A percentile compares a stretch with the other conserved stretches of the same genome.
Conservation (phyloP, 208 protist species). For the Vickermania spadyakhi region DNA sequence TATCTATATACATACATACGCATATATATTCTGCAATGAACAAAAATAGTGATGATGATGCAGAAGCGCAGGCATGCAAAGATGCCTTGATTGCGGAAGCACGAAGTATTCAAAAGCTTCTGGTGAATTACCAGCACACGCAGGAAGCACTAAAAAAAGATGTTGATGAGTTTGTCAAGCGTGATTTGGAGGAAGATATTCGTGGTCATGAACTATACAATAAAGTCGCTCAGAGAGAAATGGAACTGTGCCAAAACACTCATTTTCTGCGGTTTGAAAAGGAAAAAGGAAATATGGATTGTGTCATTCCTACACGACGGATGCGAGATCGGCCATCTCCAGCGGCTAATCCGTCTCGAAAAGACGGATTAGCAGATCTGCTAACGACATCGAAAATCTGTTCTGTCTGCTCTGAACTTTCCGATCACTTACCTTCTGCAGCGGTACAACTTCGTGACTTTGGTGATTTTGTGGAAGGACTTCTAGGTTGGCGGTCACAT, state of each 20-base stretch:
- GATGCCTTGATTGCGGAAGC: constrained; percentile 14
- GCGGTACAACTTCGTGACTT: constrained; percentile 7
- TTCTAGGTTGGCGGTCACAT: background rate
- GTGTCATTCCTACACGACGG: constrained; percentile 10
- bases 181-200: constrained; percentile 25
- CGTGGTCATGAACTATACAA: constrained; percentile 9
- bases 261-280: constrained; percentile 20
- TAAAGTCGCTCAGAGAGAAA: constrained; percentile 14
- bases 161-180: constrained; percentile 19
- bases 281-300: constrained; percentile 4
- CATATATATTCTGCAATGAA: no score
- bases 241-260: constrained; percentile 12
- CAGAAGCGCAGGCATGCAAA: background rate
- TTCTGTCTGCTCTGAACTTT: background rate
- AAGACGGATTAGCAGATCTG: background rate
- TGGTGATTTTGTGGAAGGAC: constrained; percentile 3
- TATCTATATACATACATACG: no score
- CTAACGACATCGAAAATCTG: background rate
- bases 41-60: background rate
- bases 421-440: constrained; percentile 2
- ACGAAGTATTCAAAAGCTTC: constrained; percentile 20
- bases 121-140: constrained; percentile 16
- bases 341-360: no score
- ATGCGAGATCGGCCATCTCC: constrained; percentile 1
- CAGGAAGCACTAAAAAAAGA: constrained; percentile 13